Percentiles rank a stretch among this genome's conserved stretches.
Conservation (phyloP, 2,329 filamentous ascomycete species). For the Aciculosporium take region DNA sequence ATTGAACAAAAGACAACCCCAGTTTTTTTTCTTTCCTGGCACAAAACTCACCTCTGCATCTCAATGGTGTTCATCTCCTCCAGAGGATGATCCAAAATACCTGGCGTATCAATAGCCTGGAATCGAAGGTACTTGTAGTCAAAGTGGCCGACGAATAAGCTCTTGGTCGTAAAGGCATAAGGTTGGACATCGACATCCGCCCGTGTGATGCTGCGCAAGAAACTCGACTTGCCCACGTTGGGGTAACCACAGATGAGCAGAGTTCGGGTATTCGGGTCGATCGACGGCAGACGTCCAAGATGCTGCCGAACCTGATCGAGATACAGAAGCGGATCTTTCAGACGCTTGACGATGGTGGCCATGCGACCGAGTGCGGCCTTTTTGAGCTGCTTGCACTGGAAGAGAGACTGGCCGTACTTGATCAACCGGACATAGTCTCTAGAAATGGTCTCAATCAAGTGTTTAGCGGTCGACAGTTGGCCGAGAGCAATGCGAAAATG, state of each 20-base stretch:
- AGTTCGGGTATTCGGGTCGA: conserved; percentile 93
- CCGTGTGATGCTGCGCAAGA: conserved; percentile 79
- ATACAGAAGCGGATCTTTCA: conserved; percentile 91
- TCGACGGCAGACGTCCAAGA: conserved; percentile 90
- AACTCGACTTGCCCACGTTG: conserved; percentile 94
- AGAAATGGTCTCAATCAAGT: conserved; percentile 88
- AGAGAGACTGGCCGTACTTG: conserved; percentile 92
- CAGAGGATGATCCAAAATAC: conserved; percentile 90
- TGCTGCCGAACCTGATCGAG: conserved; percentile 88
- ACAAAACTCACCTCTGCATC: conserved; percentile 51
- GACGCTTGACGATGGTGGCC: conserved; percentile 88
- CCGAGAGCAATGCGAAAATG: conserved; percentile 95
- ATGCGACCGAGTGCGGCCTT: conserved; percentile 89
- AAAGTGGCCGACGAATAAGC: conserved; percentile 92
- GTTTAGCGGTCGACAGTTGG: conserved; percentile 89
- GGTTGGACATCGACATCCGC: conserved; percentile 96
- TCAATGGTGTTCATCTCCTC: conserved; percentile 99
- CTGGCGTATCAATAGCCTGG: conserved; percentile 89
- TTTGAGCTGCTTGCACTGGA: conserved; percentile 99
- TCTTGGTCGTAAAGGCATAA: conserved; percentile 97
- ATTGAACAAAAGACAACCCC: not conserved
- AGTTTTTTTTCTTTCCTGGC: no score
- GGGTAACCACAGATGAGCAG: conserved; percentile 95
- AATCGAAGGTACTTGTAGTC: conserved; percentile 62
- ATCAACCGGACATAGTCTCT: conserved; percentile 84